Conservation (phyloP, 352 stramenopile species). For the Globisporangium carolinianum region DNA sequence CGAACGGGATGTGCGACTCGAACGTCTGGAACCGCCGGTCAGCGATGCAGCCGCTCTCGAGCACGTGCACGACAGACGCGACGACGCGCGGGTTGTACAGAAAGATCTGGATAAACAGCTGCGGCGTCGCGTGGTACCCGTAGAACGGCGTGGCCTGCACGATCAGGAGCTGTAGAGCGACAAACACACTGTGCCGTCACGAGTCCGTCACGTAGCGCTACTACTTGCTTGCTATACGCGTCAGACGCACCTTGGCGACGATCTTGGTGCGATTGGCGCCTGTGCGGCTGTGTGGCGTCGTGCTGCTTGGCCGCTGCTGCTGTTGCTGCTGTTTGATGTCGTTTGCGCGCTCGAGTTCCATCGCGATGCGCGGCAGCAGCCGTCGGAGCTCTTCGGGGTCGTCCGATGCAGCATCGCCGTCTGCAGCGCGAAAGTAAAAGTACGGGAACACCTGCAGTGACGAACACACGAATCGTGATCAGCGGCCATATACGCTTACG, state of each 20-base stretch:
- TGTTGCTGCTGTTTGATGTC: conserved; percentile 38
- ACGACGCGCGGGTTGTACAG: conserved; percentile 76
- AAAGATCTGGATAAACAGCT: conserved; percentile 87
- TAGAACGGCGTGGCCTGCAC: conserved; percentile 88
- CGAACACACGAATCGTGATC: too few species aligned
- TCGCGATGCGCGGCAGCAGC: conserved; percentile 61
- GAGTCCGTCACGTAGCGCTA: background rate
- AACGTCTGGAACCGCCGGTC: conserved; percentile 79
- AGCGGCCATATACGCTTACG: too few species aligned
- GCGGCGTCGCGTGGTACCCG: conserved; percentile 66
- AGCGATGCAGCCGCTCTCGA: conserved; percentile 78
- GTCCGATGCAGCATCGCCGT: conserved; percentile 64
- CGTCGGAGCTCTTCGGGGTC: conserved; percentile 40
- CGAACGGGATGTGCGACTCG: conserved; percentile 85
- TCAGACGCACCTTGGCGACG: conserved; percentile 63
- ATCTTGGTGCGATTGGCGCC: conserved; percentile 18
- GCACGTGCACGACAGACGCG: conserved; percentile 57
- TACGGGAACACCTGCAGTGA: conserved; percentile 74
- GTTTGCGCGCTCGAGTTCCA: conserved; percentile 59
- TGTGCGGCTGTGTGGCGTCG: conserved; percentile 5
- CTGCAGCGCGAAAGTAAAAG: conserved; percentile 80
- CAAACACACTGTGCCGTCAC: too few species aligned
- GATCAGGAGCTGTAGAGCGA: conserved; percentile 55
- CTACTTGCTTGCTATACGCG: background rate
- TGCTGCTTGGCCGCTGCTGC: conserved; percentile 4